These are phyloP conservation scores for Themeda triandra DNA, from an alignment of 176 grass and related monocot species.

Conservation along the genomic window DNA sequence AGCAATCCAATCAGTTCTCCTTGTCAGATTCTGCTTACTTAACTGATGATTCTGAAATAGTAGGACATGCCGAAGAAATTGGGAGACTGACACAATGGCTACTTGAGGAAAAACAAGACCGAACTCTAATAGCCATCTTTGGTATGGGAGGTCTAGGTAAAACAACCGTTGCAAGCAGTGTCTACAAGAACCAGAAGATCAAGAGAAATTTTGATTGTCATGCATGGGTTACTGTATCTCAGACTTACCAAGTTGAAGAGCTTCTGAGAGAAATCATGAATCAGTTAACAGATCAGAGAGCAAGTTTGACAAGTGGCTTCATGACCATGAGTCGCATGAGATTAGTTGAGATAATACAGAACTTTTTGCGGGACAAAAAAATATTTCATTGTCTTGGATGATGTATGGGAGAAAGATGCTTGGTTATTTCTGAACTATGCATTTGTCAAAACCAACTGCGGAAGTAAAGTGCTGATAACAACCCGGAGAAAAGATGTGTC, in stretches of 20 bases:
- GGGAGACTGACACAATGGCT: slow-evolving; percentile 28
- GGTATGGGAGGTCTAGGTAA: slow-evolving; percentile 69
- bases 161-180: slow-evolving; percentile 37
- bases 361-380: slow-evolving; percentile 22
- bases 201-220: slow-evolving; percentile 22
- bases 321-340: slow-evolving; percentile 1
- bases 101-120: slow-evolving; percentile 21
- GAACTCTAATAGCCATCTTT: slow-evolving; percentile 30
- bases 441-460: slow-evolving; percentile 6
- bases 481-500: slow-evolving; percentile 37
- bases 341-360: slow-evolving; percentile 22
- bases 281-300: slow-evolving; percentile 12
- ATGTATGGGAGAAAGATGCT: slow-evolving; percentile 38
- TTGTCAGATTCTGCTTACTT: slow-evolving; percentile 32
- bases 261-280: slow-evolving; percentile 37
- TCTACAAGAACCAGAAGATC: slow-evolving; percentile 32
- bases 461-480: slow-evolving; percentile 44
- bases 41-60: slow-evolving; percentile 20
- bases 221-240: slow-evolving; percentile 45
- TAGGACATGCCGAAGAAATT: slow-evolving; percentile 33
- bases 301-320: neutral
- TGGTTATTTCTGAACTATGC: slow-evolving; percentile 26
- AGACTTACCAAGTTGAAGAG: slow-evolving; percentile 33
- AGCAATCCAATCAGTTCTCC: neutral
- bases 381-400: slow-evolving; percentile 53